Conservation (phyloP, 208 protist species). For the Leishmania mexicana region DNA sequence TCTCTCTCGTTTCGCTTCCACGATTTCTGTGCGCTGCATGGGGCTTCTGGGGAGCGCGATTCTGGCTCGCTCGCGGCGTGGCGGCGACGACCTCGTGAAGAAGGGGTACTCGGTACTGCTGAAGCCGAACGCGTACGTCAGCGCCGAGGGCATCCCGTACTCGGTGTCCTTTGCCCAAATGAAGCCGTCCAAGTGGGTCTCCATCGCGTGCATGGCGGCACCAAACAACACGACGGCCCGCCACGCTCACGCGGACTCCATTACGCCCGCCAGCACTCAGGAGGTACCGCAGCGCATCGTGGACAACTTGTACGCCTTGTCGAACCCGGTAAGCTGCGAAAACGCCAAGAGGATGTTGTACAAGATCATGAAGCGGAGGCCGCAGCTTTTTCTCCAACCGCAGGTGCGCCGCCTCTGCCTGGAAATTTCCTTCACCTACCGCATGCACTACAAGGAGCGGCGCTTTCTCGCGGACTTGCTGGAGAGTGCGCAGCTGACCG, state of each 20-base stretch:
- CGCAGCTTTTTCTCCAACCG: slow-evolving; percentile 67
- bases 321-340: slow-evolving; percentile 83
- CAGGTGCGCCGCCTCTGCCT: slow-evolving; percentile 59
- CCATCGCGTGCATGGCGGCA: slow-evolving; percentile 45
- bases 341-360: slow-evolving; percentile 73
- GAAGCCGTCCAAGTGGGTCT: slow-evolving; percentile 58
- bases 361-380: slow-evolving; percentile 71
- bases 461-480: slow-evolving; percentile 84
- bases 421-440: slow-evolving; percentile 56
- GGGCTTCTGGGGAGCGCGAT: slow-evolving; percentile 56
- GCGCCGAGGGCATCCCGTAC: slow-evolving; percentile 83
- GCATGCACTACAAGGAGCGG: slow-evolving; percentile 80
- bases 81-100: slow-evolving; percentile 40
- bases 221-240: slow-evolving; percentile 41
- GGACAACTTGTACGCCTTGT: slow-evolving; percentile 67
- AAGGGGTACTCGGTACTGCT: slow-evolving; percentile 55
- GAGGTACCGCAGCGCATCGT: slow-evolving; percentile 52
- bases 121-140: slow-evolving; percentile 86
- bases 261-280: slow-evolving; percentile 9
- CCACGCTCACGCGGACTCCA: slow-evolving; percentile 53
- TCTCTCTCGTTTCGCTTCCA: slow-evolving; percentile 70
- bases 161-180: slow-evolving; percentile 79
- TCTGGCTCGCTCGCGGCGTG: slow-evolving; percentile 56
- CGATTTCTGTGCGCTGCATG: slow-evolving; percentile 66
- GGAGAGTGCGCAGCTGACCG: slow-evolving; percentile 63